Evolutionary conservation across 305 asterid genomes (phyloP), one percentile per base, ranked within the genome.

Genomic region (Solanum hybrid): DNA sequence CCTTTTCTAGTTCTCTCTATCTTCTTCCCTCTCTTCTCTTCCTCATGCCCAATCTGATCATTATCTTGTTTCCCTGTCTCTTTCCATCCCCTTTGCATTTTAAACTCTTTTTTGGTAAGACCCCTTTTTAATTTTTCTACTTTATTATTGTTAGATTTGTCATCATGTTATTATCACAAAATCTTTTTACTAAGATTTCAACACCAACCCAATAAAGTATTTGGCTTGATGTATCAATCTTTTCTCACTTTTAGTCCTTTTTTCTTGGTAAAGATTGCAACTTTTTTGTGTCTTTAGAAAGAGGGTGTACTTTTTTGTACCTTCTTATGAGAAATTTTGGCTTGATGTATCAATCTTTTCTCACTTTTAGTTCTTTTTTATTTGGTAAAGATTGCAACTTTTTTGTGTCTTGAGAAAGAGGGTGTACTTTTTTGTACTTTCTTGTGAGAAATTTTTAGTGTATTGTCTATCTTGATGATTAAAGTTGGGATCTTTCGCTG

Each of bases 331-430:
- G 69, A 56, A 56, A 17, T 17, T 85, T 51, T 85, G 88, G n/a
- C 17, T 56, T 85, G 38, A 56, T 85, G 32, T 56, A 56, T 56
- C 87, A 42, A 27, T 81, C 37, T 81, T 89, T 60, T 73, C 71
- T 37, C 75, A 90, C 91, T 76, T 85, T 84, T 84, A 40, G 51
- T 56, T 16, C 22, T 77, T 88, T 60, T 56, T 87, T 89, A 29
- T 80, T 76, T 42, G 77, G 40, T 5, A 86, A 94, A 92, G 92
- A 90, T 92, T 94, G 93, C 92, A 90, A 90, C 93, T 93, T 94
- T 96, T 89, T 80, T 85, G 81, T 84, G 91, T 85, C 87, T 86
- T 76, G 75, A 34, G 88, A 87, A 89, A 81, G 91, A 86, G 91
- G 86, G 89, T 38, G 64, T 46, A 46, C 64, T 51, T 46, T 42